phyloP scores from a whole-genome alignment of 352 stramenopile species.

The Phytophthora niederhauseri region DNA sequence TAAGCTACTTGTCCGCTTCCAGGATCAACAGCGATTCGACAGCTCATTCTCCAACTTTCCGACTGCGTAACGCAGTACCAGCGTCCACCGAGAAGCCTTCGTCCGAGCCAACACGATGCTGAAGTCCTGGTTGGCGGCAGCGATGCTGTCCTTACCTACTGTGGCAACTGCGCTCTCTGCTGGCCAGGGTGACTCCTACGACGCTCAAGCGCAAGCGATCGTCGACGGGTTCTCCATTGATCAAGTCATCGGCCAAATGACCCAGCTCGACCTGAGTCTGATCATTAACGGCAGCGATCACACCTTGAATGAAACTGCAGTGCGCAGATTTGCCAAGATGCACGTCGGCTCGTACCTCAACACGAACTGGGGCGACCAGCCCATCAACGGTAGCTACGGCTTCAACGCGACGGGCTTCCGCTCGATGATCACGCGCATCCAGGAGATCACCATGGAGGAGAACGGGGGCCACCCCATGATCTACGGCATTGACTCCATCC shows the following conservation, averaged over 20 bases:
- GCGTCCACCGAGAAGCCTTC: neutral
- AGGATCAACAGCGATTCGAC: neutral
- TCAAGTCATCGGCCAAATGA: slow-evolving; percentile 84
- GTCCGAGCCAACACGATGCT: neutral
- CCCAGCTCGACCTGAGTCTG: slow-evolving; percentile 76
- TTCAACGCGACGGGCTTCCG: slow-evolving; percentile 77
- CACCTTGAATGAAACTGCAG: slow-evolving; percentile 53
- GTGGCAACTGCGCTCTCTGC: slow-evolving; percentile 3
- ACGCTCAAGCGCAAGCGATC: slow-evolving; percentile 43
- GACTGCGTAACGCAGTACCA: slow-evolving; percentile 1
- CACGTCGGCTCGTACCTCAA: slow-evolving; percentile 91
- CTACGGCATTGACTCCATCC: slow-evolving; percentile 90
- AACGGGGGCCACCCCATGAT: slow-evolving; percentile 49
- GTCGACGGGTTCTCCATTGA: slow-evolving; percentile 30
- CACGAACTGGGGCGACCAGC: slow-evolving; percentile 48
- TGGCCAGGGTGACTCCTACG: slow-evolving; percentile 18
- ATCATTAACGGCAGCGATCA: slow-evolving; percentile 34
- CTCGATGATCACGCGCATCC: slow-evolving; percentile 63
- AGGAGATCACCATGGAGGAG: slow-evolving; percentile 63
- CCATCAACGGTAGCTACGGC: slow-evolving; percentile 29
- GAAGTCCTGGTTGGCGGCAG: slow-evolving; percentile 10
- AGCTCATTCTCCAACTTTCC: slow-evolving; percentile 11
- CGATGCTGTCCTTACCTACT: neutral
- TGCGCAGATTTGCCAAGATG: slow-evolving; percentile 64
- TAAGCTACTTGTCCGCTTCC: neutral